These are phyloP conservation scores for Boletus subcaerulescens DNA, from an alignment of 768 basidiomycete species.

Conservation along the genomic window DNA sequence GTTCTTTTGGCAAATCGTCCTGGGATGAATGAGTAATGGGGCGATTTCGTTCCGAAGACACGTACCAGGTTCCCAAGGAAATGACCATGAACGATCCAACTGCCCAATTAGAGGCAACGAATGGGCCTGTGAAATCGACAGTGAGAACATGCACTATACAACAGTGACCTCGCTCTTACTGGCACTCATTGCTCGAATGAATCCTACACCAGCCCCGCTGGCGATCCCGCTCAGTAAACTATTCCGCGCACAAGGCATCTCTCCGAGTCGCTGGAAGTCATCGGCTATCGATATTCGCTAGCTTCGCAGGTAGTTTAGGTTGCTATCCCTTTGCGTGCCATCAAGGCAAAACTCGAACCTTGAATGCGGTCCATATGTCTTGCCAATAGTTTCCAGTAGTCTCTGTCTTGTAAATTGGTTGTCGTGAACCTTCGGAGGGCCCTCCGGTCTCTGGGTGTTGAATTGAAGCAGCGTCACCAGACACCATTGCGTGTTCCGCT, in stretches of 20 bases:
- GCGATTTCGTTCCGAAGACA: slow-evolving; percentile 11
- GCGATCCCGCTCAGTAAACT: slow-evolving; percentile 76
- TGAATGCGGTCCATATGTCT: slow-evolving; percentile 29
- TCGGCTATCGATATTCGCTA: slow-evolving; percentile 47
- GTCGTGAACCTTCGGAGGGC: slow-evolving; percentile 11
- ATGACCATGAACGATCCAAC: slow-evolving; percentile 69
- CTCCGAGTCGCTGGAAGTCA: slow-evolving; percentile 59
- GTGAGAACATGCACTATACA: slow-evolving; percentile 6
- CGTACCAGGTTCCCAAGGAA: slow-evolving; percentile 69
- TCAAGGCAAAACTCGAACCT: slow-evolving; percentile 20
- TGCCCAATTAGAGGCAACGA: slow-evolving; percentile 77
- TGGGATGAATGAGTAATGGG: slow-evolving; percentile 27
- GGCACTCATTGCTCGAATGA: slow-evolving; percentile 63
- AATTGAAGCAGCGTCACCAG: neutral
- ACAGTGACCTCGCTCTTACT: slow-evolving; percentile 42
- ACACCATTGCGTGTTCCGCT: slow-evolving; percentile 9
- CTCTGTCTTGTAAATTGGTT: slow-evolving; percentile 29
- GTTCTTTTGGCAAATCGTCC: slow-evolving; percentile 64
- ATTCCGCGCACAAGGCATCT: slow-evolving; percentile 75
- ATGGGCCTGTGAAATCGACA: slow-evolving; percentile 37
- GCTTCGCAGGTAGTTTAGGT: slow-evolving; percentile 29
- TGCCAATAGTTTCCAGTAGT: slow-evolving; percentile 33
- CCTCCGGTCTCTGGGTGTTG: slow-evolving; percentile 2
- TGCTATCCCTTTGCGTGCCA: neutral
- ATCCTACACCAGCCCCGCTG: slow-evolving; percentile 74